Conservation (phyloP, 164 flowering plant species). For the Vitis riparia region DNA sequence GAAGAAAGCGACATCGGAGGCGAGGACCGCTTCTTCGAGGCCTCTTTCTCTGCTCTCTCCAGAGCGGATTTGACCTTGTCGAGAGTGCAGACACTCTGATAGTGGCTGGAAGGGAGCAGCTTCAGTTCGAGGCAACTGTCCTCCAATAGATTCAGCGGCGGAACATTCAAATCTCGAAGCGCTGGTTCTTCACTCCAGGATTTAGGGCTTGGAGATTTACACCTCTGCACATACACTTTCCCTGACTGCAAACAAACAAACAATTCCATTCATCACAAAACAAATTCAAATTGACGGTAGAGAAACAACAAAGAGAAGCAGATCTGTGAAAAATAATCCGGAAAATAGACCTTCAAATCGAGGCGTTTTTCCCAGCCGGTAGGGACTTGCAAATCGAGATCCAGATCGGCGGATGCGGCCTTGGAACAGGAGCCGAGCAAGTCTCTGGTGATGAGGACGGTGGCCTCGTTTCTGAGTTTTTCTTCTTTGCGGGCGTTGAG, state of each 20-base stretch:
- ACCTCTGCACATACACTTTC: neutral
- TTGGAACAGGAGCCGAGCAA: constrained; percentile 8
- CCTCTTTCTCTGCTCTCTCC: constrained; percentile 63
- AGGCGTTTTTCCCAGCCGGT: constrained; percentile 2
- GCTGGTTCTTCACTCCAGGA: constrained; percentile 8
- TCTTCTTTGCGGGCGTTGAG: constrained; percentile 1
- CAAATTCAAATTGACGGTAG: neutral
- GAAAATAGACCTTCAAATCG: neutral
- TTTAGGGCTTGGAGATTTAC: constrained; percentile 2
- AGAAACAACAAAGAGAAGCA: neutral
- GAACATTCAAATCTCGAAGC: constrained; percentile 54
- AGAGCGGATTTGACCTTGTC: constrained; percentile 91
- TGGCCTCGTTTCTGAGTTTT: neutral
- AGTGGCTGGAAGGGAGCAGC: constrained; percentile 37
- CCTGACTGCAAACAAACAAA: constrained; percentile 6
- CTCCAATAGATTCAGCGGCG: constrained; percentile 30
- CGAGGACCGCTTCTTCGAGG: constrained; percentile 37
- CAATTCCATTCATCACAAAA: neutral
- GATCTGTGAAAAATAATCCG: neutral
- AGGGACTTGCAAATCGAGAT: constrained; percentile 3
- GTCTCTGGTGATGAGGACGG: constrained; percentile 7
- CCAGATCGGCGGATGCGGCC: neutral
- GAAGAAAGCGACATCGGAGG: constrained; percentile 25
- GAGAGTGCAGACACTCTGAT: constrained; percentile 82
- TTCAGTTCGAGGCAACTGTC: constrained; percentile 50